Evolutionary conservation across 306 rosid genomes (phyloP), one percentile per base, ranked within the genome.

Genomic region (Canavalia gladiata): DNA sequence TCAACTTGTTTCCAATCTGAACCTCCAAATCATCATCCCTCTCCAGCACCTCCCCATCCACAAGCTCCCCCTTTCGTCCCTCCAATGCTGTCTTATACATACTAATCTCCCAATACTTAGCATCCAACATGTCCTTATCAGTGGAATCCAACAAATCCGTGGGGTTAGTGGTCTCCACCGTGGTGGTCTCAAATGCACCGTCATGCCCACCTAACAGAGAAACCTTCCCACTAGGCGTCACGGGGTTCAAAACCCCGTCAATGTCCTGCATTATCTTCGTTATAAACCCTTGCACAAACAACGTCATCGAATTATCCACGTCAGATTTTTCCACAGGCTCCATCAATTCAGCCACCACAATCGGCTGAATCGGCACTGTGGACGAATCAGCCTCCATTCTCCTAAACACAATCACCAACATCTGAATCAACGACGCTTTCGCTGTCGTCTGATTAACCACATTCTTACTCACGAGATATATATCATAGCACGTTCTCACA

Each of bases 311-410:
- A 42, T 74, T 90, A 6, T 95, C 97, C 7, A 67, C 90, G 3
- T 96, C 98, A 0, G 97, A 83, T 79, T 92, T 92, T 82, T 93
- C 99, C 11, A 72, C 77, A 1, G 98, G 98, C 77, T 90, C 87
- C 99, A 96, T 94, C 84, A 96, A 58, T 49, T 93, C 98, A 28
- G 99, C 98, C 78, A 96, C 97, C 68, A 96, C 99, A 68, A 96
- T 96, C 1, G 99, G 99, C 77, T 92, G 98, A 87, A 96, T 74
- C 0, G 98, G 99, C 34, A 94, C 97, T 0, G 99, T 92, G 35
- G 98, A 94, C 2, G 99, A 96, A 68, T 96, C 99, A 0, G 99
- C 99, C 82, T 96, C 99, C 99, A 96, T 96, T 84, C 99, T 88
- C 80, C 97, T 83, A 82, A 96, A 96, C 87, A 96, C 99, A 39